phyloP scores from a whole-genome alignment of 2,329 filamentous ascomycete species.

The Lecanoromycetidae sp. region DNA sequence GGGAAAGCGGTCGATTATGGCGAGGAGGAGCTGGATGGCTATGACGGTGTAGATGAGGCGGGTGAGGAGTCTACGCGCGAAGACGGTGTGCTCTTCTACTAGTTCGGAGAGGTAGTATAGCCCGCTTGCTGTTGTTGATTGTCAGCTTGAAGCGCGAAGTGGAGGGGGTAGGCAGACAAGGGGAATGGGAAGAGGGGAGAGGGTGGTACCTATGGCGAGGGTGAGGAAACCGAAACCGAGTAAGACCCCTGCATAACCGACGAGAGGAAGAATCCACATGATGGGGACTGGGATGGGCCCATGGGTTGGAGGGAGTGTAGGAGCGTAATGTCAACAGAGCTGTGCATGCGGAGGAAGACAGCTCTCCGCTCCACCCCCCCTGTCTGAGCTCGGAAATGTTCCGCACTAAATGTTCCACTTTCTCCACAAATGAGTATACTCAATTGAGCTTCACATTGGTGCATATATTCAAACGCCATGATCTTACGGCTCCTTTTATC shows the following conservation, averaged over 20 bases:
- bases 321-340: too few relatives aligned
- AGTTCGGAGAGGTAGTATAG: slow-evolving; percentile 97
- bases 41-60: slow-evolving; percentile 77
- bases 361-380: too few relatives aligned
- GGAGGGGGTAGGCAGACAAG: not conserved
- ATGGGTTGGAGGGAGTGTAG: not conserved
- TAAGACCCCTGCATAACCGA: slow-evolving; percentile 78
- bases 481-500: not conserved
- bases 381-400: too few relatives aligned
- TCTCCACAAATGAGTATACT: too few relatives aligned
- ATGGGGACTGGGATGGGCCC: not conserved
- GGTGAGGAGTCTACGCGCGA: slow-evolving; percentile 76
- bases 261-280: slow-evolving; percentile 92
- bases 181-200: slow-evolving; percentile 2
- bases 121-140: slow-evolving; percentile 57
- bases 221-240: slow-evolving; percentile 91
- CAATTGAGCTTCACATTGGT: too few relatives aligned
- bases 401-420: too few relatives aligned
- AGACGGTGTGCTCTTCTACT: slow-evolving; percentile 92
- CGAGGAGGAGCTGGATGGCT: slow-evolving; percentile 59
- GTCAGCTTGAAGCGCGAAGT: not conserved
- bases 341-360: not conserved
- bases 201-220: slow-evolving; percentile 64
- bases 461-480: too few relatives aligned
- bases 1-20: slow-evolving; percentile 75